These are phyloP conservation scores for Solanum verrucosum DNA, from an alignment of 257 asterid species.

Conservation along the genomic window DNA sequence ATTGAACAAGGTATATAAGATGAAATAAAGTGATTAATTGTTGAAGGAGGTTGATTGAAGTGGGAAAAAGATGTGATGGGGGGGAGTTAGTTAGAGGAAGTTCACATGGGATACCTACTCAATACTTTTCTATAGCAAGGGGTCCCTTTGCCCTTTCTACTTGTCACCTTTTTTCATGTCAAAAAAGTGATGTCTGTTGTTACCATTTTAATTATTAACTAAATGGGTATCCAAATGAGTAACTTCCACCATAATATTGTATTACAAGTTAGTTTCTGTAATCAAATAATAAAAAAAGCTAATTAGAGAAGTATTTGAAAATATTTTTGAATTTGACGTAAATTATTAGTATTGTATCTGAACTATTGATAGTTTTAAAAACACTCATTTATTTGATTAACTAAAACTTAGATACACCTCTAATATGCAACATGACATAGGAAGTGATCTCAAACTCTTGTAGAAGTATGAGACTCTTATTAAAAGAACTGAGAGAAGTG, in stretches of 20 bases:
- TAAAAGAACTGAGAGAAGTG: too few species aligned
- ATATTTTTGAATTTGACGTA: too few species aligned
- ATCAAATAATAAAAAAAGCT: not conserved
- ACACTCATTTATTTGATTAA: too few species aligned
- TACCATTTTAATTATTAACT: conserved; percentile 10
- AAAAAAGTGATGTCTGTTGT: conserved; percentile 16
- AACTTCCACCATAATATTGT: not conserved
- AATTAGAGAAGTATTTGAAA: too few species aligned
- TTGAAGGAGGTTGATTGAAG: not conserved
- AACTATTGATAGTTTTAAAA: too few species aligned
- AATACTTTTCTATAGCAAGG: conserved; percentile 13
- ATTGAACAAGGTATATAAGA: not conserved
- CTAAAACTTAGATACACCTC: too few species aligned
- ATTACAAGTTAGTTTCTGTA: not conserved
- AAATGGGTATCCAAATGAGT: not conserved
- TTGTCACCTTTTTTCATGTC: not conserved
- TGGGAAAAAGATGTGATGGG: not conserved
- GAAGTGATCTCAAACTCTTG: too few species aligned
- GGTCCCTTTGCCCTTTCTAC: not conserved
- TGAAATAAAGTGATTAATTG: not conserved
- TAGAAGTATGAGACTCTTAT: too few species aligned
- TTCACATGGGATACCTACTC: conserved; percentile 65
- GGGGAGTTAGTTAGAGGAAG: conserved; percentile 9
- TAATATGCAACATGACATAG: too few species aligned
- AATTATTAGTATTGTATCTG: too few species aligned